phyloP scores from a whole-genome alignment of 805 yeast species.

The Yamadazyma endophytica region DNA sequence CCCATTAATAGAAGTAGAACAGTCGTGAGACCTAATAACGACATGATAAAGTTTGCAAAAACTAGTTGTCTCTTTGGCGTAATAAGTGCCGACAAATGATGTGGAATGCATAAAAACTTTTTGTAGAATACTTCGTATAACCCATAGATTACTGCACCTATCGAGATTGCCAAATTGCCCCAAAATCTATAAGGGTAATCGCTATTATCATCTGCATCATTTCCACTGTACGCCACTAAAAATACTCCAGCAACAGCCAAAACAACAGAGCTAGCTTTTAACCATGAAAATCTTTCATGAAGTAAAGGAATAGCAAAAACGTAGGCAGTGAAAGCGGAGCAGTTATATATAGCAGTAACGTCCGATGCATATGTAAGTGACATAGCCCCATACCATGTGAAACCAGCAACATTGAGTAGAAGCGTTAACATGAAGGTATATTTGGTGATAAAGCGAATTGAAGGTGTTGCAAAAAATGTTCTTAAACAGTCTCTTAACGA shows the following conservation, averaged over 20 bases:
- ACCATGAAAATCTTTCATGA: conserved; percentile 58
- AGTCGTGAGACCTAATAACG: conserved; percentile 60
- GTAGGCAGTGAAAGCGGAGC: conserved; percentile 85
- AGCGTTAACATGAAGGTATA: conserved; percentile 45
- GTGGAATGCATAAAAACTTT: conserved; percentile 69
- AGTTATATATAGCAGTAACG: conserved; percentile 86
- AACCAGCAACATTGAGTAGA: conserved; percentile 70
- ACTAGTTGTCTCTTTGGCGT: conserved; percentile 67
- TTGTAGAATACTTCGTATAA: conserved; percentile 83
- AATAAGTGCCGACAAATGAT: conserved; percentile 38
- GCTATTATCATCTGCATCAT: conserved; percentile 18
- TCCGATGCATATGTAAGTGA: conserved; percentile 76
- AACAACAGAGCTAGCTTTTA: conserved; percentile 63
- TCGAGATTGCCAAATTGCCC: conserved; percentile 68
- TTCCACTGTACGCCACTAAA: conserved; percentile 68
- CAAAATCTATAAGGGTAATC: conserved; percentile 54
- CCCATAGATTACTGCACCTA: conserved; percentile 77
- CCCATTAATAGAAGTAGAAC: conserved; percentile 46
- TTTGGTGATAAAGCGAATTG: conserved; percentile 44
- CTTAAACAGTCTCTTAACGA: conserved; percentile 28
- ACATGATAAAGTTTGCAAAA: conserved; percentile 75
- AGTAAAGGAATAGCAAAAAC: conserved; percentile 76
- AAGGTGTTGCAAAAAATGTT: conserved; percentile 39
- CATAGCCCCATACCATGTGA: conserved; percentile 85
- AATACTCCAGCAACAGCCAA: conserved; percentile 74